Conservation (phyloP, 225 moss, liverwort and hornwort genomes). For the Bryoerythrophyllum caledonicum region DNA sequence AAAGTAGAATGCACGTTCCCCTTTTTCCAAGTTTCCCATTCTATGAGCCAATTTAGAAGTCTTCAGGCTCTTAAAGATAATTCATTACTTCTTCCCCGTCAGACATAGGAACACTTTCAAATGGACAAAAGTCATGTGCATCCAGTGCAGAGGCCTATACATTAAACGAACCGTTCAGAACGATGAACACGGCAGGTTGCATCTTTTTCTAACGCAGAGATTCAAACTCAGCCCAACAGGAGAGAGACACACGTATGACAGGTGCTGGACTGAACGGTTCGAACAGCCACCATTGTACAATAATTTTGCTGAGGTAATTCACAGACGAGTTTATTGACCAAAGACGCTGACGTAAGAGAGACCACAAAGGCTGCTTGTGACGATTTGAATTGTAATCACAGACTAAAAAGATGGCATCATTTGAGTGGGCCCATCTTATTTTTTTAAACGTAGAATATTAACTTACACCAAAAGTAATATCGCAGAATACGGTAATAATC, state of each 20-base stretch:
- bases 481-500: not conserved
- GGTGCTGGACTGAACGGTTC: not conserved
- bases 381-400: not conserved
- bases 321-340: constrained; percentile 3
- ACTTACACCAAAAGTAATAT: not conserved
- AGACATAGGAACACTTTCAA: not conserved
- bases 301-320: not conserved
- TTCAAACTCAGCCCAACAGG: not conserved
- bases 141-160: not conserved
- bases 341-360: not conserved
- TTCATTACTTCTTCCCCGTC: not conserved
- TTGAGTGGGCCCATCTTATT: not conserved
- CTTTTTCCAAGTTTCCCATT: not conserved
- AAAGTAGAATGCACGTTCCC: not conserved
- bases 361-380: not conserved
- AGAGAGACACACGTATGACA: not conserved
- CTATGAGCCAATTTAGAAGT: not conserved
- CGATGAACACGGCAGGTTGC: not conserved
- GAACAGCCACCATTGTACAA: not conserved
- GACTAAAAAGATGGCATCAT: not conserved
- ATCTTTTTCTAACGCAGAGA: not conserved
- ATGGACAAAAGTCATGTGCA: not conserved
- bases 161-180: not conserved
- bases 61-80: not conserved
- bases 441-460: not conserved